Percentiles rank a stretch among this genome's conserved stretches.
phyloP scores from a whole-genome alignment of 192 early-diverging fungal genomes.

The Neocallimastix lanati region DNA sequence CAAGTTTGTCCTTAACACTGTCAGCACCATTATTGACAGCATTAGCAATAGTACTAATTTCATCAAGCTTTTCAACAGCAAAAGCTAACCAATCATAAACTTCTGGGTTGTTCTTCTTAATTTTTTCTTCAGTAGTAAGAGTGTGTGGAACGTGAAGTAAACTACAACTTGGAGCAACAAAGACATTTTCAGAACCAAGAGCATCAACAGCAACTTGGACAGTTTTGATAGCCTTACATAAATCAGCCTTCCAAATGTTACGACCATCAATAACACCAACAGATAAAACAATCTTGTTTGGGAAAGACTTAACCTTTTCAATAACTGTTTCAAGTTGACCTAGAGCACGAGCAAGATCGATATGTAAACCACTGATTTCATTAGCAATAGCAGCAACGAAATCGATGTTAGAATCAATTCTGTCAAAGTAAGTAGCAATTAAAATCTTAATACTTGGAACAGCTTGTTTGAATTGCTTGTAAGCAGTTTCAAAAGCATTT shows the following conservation, averaged over 20 bases:
- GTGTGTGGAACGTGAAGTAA: conserved; percentile 84
- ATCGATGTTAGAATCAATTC: conserved; percentile 48
- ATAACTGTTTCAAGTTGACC: conserved; percentile 57
- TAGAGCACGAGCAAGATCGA: conserved; percentile 74
- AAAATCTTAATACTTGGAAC: conserved; percentile 43
- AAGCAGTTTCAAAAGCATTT: conserved; percentile 37
- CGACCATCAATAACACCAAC: conserved; percentile 87
- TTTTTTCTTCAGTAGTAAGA: conserved; percentile 51
- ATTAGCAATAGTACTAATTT: conserved; percentile 5
- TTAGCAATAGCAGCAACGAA: conserved; percentile 23
- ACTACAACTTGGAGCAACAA: conserved; percentile 79
- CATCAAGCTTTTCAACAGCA: not conserved
- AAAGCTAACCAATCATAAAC: conserved; percentile 64
- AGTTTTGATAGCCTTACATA: conserved; percentile 45
- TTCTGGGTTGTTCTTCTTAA: conserved; percentile 49
- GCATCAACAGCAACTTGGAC: conserved; percentile 45
- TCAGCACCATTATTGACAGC: conserved; percentile 26
- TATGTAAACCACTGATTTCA: conserved; percentile 66
- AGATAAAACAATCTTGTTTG: conserved; percentile 49
- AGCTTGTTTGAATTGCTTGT: conserved; percentile 31
- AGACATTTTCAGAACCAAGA: conserved; percentile 53
- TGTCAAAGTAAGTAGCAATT: conserved; percentile 88
- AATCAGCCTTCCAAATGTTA: conserved; percentile 93
- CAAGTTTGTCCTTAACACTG: conserved; percentile 45
- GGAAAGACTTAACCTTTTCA: conserved; percentile 17